Conservation (phyloP, 305 asterid genomes). For the Solanum hybrid region DNA sequence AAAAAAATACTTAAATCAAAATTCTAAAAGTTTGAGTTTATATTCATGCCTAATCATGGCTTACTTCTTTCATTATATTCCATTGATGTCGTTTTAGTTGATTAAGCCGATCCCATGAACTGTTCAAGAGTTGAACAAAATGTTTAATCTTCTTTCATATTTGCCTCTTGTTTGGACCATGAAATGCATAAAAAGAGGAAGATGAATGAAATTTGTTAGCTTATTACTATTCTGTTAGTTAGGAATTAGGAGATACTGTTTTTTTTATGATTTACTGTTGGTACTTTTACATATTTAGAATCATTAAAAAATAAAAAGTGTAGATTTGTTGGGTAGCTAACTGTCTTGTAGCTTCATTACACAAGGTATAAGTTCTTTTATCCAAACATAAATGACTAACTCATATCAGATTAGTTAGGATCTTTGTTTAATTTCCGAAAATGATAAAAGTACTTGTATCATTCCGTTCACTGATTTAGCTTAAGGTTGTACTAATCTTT, state of each 20-base stretch:
- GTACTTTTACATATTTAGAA: too few species aligned
- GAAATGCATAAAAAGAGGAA: neutral
- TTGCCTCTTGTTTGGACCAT: neutral
- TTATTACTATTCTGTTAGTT: too few species aligned
- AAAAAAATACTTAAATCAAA: neutral
- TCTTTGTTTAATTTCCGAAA: too few species aligned
- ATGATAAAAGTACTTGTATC: too few species aligned
- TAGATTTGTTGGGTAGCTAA: neutral
- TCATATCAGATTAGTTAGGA: too few species aligned
- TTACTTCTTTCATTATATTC: neutral
- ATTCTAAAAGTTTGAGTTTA: too few species aligned
- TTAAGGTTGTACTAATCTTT: too few species aligned
- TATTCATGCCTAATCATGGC: neutral
- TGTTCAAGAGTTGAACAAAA: neutral
- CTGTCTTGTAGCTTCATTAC: neutral
- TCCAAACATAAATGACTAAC: too few species aligned
- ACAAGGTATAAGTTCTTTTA: neutral
- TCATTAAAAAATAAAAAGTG: too few species aligned
- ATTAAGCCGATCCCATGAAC: neutral
- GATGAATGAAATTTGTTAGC: neutral
- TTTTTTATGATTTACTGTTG: too few species aligned
- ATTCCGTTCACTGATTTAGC: too few species aligned
- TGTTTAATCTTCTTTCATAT: neutral
- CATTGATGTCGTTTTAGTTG: neutral
- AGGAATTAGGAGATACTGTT: neutral